Evolutionary conservation across 2,329 filamentous ascomycete genomes (phyloP), one percentile per base, ranked within the genome.

Genomic region (Colletotrichum orbiculare): DNA sequence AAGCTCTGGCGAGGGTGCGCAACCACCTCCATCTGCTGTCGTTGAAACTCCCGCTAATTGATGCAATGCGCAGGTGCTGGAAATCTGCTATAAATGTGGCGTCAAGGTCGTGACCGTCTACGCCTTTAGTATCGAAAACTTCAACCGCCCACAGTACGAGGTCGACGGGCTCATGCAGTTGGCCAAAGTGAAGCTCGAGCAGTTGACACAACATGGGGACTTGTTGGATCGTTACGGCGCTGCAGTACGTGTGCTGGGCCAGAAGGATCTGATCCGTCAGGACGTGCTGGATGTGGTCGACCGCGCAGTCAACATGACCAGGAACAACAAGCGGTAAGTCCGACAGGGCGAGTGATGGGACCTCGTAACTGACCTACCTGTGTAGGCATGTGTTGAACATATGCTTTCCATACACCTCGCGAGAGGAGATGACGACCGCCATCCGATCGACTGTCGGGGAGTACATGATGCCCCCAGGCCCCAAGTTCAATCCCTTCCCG

Each of bases 81-180:
- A 99, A 79, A 92, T 99, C 60, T 98, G 96, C 85, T 99, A 98
- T 84, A 97, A 97, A 76, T 94, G 92, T 64, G 96, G 96, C 59
- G 95, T 99, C 68, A 95, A 96, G 77, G 93, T 97, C 8, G 95
- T 99, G 43, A 98, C 96, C 4, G 94, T 99, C 68, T 99, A 98
- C 77, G 96, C 96, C 13, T 99, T 99, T 80, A 97, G 93, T 75
- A 97, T 99, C 73, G 96, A 99, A 79, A 99, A 99, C 81, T 99
- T 97, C 83, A 97, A 98, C 77, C 89, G 96, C 6, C 95, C 94
- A 25, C 94, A 96, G 78, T 96, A 96, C 78, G 96, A 99, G 77
- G 96, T 99, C 8, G 94, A 97, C 74, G 94, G 93, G 37, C 82
- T 99, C 68, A 99, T 99, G 96, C 91, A 97, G 75, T 93, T 99